Evolutionary conservation across 140 eudicot species (phyloP).

Genomic region (Anethum foeniculum): DNA sequence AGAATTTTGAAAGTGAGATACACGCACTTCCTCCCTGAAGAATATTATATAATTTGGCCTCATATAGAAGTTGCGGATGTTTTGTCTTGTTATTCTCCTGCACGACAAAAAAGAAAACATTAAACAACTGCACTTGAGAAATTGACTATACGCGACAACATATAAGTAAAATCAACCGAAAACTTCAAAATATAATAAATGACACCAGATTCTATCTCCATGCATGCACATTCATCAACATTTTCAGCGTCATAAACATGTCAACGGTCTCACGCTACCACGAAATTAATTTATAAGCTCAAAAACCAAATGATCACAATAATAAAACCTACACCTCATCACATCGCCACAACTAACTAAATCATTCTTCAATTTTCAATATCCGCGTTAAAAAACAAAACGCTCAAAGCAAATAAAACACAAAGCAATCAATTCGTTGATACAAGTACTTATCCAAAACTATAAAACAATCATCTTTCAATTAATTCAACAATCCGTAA

Average conservation of each 20-base stretch:
- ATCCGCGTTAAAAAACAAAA: background rate
- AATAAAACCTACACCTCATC: background rate
- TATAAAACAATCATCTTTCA: background rate
- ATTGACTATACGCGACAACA: background rate
- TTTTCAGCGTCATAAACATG: background rate
- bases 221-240: background rate
- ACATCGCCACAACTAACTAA: background rate
- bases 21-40: slow-evolving; percentile 97
- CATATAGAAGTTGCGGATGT: slow-evolving; percentile 89
- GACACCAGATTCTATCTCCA: background rate
- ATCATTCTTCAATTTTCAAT: background rate
- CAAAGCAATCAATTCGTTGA: background rate
- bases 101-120: slow-evolving; percentile 13
- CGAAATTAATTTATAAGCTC: background rate
- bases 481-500: background rate
- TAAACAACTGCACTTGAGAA: background rate
- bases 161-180: background rate
- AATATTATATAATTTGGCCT: slow-evolving; percentile 83
- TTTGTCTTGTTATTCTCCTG: slow-evolving; percentile 92
- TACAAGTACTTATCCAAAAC: too few species aligned
- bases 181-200: background rate
- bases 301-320: background rate
- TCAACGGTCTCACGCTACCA: background rate
- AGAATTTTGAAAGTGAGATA: slow-evolving; percentile 5
- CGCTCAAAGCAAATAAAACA: background rate